A percentile compares a stretch with the other conserved stretches of the same genome.
These are phyloP conservation scores for Kuraishia floccosa DNA, from an alignment of 805 yeast genomes.

Conservation along the genomic window DNA sequence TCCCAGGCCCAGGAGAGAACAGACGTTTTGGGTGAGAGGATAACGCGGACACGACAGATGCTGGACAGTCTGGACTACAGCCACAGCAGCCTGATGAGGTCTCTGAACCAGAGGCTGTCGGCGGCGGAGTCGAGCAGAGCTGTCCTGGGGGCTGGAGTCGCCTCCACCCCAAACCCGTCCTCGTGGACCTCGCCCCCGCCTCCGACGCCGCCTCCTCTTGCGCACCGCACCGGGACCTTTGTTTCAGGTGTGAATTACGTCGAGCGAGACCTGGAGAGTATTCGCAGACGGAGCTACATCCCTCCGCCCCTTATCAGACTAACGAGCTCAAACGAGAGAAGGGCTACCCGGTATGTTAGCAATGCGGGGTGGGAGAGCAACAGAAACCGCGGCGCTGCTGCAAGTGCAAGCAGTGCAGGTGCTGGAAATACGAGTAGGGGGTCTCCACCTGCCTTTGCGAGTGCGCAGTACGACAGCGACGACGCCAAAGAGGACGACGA, in stretches of 20 bases:
- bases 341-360: not conserved
- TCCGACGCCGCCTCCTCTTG: too few species aligned
- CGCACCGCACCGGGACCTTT: too few species aligned
- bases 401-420: not conserved
- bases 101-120: not conserved
- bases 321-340: not conserved
- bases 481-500: not conserved
- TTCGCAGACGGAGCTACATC: too few species aligned
- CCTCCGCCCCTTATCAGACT: too few species aligned
- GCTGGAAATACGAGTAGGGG: not conserved
- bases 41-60: conserved; percentile 1
- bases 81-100: not conserved
- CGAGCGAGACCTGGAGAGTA: too few species aligned
- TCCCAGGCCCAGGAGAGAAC: not conserved
- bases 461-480: not conserved
- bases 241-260: too few species aligned
- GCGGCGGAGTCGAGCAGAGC: not conserved
- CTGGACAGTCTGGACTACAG: not conserved
- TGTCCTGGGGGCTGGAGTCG: not conserved
- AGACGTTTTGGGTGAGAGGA: conserved; percentile 1
- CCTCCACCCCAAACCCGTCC: too few species aligned
- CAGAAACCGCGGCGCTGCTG: not conserved
- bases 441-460: not conserved
- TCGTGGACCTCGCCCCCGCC: too few species aligned
- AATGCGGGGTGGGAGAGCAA: not conserved